Evolutionary conservation across 306 rosid species (phyloP).

Genomic region (Rosa chinensis): DNA sequence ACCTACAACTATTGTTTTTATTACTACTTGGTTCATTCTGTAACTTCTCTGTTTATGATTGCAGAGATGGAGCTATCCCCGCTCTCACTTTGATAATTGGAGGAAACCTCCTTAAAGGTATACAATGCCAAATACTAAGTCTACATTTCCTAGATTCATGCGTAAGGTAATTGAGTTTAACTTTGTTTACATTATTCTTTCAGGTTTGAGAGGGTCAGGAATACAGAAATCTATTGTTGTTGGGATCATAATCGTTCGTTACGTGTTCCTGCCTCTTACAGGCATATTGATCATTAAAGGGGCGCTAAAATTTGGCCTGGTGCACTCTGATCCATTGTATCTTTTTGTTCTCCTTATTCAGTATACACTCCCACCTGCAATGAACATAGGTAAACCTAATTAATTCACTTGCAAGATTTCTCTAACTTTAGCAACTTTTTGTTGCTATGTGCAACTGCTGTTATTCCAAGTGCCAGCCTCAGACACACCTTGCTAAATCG

Average conservation of each 20-base stretch:
- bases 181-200: constrained; percentile 1
- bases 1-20: not conserved
- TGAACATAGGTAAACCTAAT: constrained; percentile 52
- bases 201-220: constrained; percentile 66
- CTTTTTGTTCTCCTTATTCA: constrained; percentile 79
- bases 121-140: not conserved
- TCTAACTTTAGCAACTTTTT: not conserved
- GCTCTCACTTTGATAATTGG: constrained; percentile 69
- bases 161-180: not conserved
- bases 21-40: not conserved
- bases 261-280: constrained; percentile 50
- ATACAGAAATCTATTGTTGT: constrained; percentile 38
- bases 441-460: not conserved
- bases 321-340: constrained; percentile 64
- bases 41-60: constrained; percentile 14
- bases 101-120: constrained; percentile 79
- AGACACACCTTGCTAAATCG: not conserved
- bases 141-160: not conserved
- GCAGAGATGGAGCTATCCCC: constrained; percentile 77
- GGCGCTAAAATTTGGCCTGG: constrained; percentile 55
- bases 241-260: constrained; percentile 59
- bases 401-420: not conserved
- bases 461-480: not conserved
- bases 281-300: constrained; percentile 60
- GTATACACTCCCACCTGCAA: constrained; percentile 82